Evolutionary conservation across 768 basidiomycete species (phyloP), one percentile per base, ranked within the genome.

Genomic region (Pilatotrama ljubarskyi): DNA sequence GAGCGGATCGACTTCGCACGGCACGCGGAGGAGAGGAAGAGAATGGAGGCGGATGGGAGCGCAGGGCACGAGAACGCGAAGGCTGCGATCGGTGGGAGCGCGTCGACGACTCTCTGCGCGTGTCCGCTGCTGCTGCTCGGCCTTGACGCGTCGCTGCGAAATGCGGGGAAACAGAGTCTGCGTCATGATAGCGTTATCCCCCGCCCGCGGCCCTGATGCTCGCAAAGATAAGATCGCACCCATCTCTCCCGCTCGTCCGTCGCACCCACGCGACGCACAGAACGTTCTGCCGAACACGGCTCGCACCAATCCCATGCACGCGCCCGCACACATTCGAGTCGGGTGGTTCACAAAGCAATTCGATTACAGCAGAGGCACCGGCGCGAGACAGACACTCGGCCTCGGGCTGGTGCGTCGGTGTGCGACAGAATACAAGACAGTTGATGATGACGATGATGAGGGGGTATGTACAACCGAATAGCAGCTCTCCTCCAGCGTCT

Each of bases 391-490:
- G 29, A 32, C 29, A 32, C 29, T 4, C 35, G 26, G 35, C 50
- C 38, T 36, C 44, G 52, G 40, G 59, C 44, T 47, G 47, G 49
- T 52, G 52, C 36, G 50, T 56, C 42, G 26, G 38, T 47, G 49
- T 61, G 59, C 49, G 55, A 59, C 53, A 62, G 41, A 50, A 59
- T 61, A 62, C 64, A 65, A 52, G 48, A 59, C 44, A 51, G n/a
- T 43, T 42, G 48, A n/a, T 18, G 17, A 46, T 43, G 51, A 46
- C 35, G 32, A 46, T 43, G 51, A 51, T 54, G 51, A 22, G 52
- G 22, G 64, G 62, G 62, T 66, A 66, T 66, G 65, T 66, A 66
- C 65, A 66, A 58, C 37, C 53, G 55, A 32, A 51, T 60, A 58
- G 56, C 51, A 57, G 32, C 49, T 59, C 60, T 54, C 50, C 55